These are phyloP conservation scores for Rhizomucor pusillus DNA, from an alignment of 371 early-diverging fungal species.

Conservation along the genomic window DNA sequence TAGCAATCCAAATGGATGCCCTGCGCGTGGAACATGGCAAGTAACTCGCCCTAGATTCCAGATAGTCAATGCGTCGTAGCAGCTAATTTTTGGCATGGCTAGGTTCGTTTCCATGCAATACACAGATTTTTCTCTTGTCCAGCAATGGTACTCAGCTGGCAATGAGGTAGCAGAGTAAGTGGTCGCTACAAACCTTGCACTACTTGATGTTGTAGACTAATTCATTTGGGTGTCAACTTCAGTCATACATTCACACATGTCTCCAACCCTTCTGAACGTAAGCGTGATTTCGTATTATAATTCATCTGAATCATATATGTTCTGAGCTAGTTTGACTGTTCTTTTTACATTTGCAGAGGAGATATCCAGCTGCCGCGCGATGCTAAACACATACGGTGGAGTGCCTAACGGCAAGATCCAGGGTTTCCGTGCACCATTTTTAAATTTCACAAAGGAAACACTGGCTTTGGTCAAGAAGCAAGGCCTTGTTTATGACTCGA, in stretches of 20 bases:
- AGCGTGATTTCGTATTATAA: constrained; percentile 5
- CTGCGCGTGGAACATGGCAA: constrained; percentile 53
- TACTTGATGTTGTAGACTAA: background rate
- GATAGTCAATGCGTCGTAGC: no score
- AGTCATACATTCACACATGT: constrained; percentile 65
- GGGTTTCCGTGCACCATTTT: constrained; percentile 71
- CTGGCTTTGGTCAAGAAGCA: constrained; percentile 46
- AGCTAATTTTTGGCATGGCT: no score
- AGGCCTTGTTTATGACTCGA: constrained; percentile 65
- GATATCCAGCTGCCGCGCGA: constrained; percentile 46
- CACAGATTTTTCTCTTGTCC: constrained; percentile 62
- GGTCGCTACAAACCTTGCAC: background rate
- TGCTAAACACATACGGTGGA: constrained; percentile 61
- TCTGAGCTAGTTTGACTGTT: no score
- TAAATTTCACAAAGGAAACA: constrained; percentile 59
- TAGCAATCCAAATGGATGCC: constrained; percentile 66
- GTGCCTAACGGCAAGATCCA: constrained; percentile 61
- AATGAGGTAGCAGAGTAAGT: constrained; percentile 63
- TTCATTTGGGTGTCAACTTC: background rate
- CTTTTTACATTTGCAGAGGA: no score
- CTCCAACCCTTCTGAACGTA: constrained; percentile 43
- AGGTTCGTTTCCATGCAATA: constrained; percentile 64
- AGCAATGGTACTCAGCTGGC: constrained; percentile 69
- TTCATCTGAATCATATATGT: background rate
- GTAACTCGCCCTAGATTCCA: background rate